Base-by-base conservation (phyloP, 768 basidiomycete genomes). In the Suillus discolor region DNA sequence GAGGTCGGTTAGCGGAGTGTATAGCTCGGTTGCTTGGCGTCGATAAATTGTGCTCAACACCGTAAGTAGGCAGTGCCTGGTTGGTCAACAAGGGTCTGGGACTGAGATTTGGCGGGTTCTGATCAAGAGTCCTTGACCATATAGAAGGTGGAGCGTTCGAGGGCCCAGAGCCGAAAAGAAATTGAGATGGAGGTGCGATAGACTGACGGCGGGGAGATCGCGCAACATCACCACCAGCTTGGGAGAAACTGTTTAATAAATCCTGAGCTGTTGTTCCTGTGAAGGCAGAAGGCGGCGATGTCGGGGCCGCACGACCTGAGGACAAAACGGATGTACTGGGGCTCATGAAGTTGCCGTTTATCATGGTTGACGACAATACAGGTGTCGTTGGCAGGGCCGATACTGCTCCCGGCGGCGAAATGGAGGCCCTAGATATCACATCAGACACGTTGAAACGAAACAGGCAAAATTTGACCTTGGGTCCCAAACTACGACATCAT, bases 401-500 rank as follows among this genome's bases (percentile, higher is more conserved):
- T 34, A 44, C 38, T 11, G 65, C 25, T 53, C 67, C 67, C 15
- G 62, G 69, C 4, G 71, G 73, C 4, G 74, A 72, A 28, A 67
- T 70, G 20, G 70, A 61, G 25, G 71, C 53, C 64, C 68, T 76
- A 54, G 20, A 38, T 64, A 44, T 36, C 34, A 28, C 36, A 34
- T 68, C 57, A 75, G 57, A 64, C 23, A 45, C 41, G 11, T 44
- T 18, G 12, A 5, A 55, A 42, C 41, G 12, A 49, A 54, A 47
- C 36, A 59, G 25, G 36, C 28, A 55, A n/a, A 36, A 31, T 68
- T 78, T 31, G 63, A 88, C 88, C 86, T 84, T 41, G 87, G 89
- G 73, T 91, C 84, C 79, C 89, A 90, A 57, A 98, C 89, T 69
- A 95, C 89, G 23, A 94, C 91, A 8, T 88, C 84, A 42, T 82